These are phyloP conservation scores for Phytophthora aleatoria DNA, from an alignment of 352 stramenopile genomes.

Conservation along the genomic window DNA sequence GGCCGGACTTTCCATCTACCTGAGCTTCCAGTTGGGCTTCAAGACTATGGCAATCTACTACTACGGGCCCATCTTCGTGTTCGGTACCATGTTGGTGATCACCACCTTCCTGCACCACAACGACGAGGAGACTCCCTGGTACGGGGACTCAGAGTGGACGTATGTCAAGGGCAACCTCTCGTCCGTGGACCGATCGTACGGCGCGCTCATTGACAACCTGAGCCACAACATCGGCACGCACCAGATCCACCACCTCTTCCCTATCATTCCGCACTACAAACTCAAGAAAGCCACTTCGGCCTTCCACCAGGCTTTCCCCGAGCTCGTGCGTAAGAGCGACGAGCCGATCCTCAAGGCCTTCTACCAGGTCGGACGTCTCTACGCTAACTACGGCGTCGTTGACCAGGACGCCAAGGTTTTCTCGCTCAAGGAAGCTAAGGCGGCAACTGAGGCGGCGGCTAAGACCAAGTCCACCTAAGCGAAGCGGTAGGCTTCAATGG, in stretches of 20 bases:
- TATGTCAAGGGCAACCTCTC: constrained; percentile 87
- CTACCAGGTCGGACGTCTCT: constrained; percentile 61
- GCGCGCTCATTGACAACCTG: constrained; percentile 78
- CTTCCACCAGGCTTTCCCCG: constrained; percentile 71
- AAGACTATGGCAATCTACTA: constrained; percentile 80
- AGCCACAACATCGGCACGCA: constrained; percentile 90
- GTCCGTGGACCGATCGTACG: constrained; percentile 82
- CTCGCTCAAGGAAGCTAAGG: constrained; percentile 67
- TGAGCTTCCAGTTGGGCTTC: constrained; percentile 54
- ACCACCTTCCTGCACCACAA: constrained; percentile 88
- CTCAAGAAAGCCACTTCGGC: constrained; percentile 62
- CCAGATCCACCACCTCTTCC: constrained; percentile 87
- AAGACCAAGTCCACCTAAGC: constrained; percentile 42
- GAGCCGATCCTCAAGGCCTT: constrained; percentile 75
- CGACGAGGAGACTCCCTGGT: constrained; percentile 84
- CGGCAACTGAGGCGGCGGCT: constrained; percentile 27
- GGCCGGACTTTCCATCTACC: constrained; percentile 39
- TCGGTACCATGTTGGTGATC: constrained; percentile 81
- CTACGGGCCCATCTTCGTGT: constrained; percentile 76
- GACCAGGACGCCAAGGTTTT: constrained; percentile 69
- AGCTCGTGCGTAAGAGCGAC: constrained; percentile 73
- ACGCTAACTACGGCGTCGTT: constrained; percentile 73
- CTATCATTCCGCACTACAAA: constrained; percentile 89
- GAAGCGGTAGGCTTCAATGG: not conserved
- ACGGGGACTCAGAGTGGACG: constrained; percentile 82